Conservation (phyloP, 2,329 filamentous ascomycete genomes). For the Monosporascus sp. region DNA sequence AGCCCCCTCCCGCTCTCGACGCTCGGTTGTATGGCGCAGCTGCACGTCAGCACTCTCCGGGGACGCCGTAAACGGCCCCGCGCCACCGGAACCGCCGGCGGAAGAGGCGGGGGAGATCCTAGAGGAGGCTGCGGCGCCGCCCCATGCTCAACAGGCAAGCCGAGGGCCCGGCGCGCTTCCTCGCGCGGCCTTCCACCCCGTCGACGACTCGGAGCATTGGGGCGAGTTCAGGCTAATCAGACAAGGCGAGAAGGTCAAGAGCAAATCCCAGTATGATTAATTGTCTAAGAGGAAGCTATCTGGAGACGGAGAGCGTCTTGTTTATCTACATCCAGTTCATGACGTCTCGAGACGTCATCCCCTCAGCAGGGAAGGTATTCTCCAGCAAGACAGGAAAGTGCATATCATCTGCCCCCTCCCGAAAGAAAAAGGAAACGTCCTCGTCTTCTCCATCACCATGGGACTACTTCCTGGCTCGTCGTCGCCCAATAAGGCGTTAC, state of each 20-base stretch:
- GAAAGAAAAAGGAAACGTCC: no score
- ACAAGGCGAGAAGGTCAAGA: neutral
- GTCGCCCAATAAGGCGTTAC: no score
- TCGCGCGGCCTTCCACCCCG: neutral
- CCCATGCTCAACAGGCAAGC: neutral
- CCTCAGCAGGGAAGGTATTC: no score
- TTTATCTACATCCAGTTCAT: no score
- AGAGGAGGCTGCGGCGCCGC: neutral
- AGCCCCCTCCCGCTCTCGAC: neutral
- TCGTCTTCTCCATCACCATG: no score
- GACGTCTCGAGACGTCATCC: no score
- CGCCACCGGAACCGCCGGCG: neutral
- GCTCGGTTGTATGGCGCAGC: neutral
- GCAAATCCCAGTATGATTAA: no score
- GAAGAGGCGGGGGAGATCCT: neutral
- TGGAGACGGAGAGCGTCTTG: no score
- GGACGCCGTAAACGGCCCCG: neutral
- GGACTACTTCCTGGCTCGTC: no score
- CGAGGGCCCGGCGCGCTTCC: neutral
- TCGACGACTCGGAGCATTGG: neutral
- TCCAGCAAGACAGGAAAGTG: no score
- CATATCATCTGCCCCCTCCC: no score
- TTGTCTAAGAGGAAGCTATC: no score
- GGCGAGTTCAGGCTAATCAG: neutral
- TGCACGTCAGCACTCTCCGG: neutral